Base-by-base conservation (phyloP, 1,284 basidiomycete species). In the Ganoderma leucocontextum region DNA sequence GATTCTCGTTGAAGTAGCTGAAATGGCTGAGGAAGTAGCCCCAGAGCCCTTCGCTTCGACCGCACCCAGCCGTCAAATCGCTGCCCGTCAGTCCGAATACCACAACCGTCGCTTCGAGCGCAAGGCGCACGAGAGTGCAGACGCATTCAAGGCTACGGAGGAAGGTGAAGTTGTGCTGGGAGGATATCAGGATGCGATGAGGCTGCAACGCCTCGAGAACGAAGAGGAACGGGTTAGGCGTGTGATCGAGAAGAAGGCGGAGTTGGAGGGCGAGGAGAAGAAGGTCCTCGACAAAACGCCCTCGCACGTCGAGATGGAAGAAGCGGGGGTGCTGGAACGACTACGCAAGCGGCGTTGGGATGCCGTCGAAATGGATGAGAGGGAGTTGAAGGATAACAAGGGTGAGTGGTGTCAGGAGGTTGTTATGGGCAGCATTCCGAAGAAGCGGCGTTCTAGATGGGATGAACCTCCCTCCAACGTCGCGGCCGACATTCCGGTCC, bases 111-210 rank as follows among this genome's bases (percentile, higher is more conserved):
- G 97, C 47, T 99, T 99, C 82, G 88, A 88, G 75, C 90, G 96
- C 62, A 87, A 91, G 70, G 92, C 89, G 29, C 85, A 90, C 73
- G 91, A 93, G 63, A 92, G 92, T 70, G 87, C 86, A 15, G 95
- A 96, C 82, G 93, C 91, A 0, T 96, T 96, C 77, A 84, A 89
- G 71, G 82, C 87, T 35, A 82, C 76, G 1, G 89, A 88, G 60
- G 89, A 90, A 57, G 91, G 88, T 0, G 84, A 84, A 67, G 89
- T 87, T 22, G 88, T 88, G 9, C 94, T 95, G 77, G 95, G 95
- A 66, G 93, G 94, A 7, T 99, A 99, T 81, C 96, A 95, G 79
- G 97, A 99, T 77, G 94, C 96, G 25, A 99, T 99, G 98, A 87
- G 96, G 73, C 80, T 96, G 75, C 89, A 94, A 69, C 91, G 92